These are phyloP conservation scores for Exserohilum turcica DNA, from an alignment of 2,329 filamentous ascomycete species.

Conservation along the genomic window DNA sequence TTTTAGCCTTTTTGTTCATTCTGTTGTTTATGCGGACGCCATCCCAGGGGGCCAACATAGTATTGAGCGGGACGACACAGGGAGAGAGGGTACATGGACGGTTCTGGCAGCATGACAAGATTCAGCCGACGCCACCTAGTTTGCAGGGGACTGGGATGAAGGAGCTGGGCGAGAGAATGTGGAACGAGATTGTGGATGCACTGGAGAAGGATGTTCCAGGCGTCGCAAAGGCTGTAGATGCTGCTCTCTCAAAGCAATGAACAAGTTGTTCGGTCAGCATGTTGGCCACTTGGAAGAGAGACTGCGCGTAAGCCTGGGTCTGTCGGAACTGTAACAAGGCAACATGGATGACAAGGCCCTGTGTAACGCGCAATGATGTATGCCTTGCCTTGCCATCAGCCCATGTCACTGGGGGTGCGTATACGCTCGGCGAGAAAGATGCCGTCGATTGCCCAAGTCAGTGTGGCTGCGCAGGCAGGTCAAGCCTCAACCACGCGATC, in stretches of 20 bases:
- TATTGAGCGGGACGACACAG: constrained; percentile 43
- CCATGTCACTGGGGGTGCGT: neutral
- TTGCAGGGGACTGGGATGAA: constrained; percentile 41
- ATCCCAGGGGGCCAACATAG: constrained; percentile 36
- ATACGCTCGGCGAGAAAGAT: neutral
- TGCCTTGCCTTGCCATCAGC: neutral
- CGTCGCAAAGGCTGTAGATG: constrained; percentile 14
- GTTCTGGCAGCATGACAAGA: constrained; percentile 45
- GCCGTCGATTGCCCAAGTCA: neutral
- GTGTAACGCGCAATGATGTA: neutral
- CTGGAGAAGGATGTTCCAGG: constrained; percentile 38
- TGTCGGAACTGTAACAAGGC: no score
- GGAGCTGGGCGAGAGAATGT: constrained; percentile 35
- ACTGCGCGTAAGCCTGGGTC: no score
- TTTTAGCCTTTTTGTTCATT: constrained; percentile 29
- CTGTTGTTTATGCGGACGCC: constrained; percentile 32
- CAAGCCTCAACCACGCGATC: constrained; percentile 7
- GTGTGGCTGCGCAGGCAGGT: constrained; percentile 6
- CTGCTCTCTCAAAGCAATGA: constrained; percentile 6
- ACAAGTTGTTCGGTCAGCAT: neutral
- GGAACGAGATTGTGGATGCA: constrained; percentile 42
- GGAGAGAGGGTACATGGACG: constrained; percentile 42
- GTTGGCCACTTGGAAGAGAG: no score
- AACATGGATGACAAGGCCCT: no score
- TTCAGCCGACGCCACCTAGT: constrained; percentile 37